phyloP scores from a whole-genome alignment of 371 early-diverging fungal species.

The Gilbertella persicaria region DNA sequence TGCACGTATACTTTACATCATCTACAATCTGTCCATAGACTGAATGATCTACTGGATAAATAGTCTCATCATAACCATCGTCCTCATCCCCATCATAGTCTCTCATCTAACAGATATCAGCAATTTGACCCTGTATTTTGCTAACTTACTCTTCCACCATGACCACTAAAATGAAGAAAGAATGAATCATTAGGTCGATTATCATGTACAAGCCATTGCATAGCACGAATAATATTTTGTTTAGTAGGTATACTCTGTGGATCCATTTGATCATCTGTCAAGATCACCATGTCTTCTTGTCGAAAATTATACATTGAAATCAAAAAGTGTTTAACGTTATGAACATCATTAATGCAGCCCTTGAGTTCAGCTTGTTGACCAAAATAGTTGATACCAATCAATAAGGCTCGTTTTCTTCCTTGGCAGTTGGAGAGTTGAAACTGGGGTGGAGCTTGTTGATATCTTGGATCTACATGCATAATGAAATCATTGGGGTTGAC shows the following conservation, averaged over 20 bases:
- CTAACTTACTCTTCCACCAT: constrained; percentile 69
- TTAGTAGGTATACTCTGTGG: constrained; percentile 75
- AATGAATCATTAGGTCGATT: constrained; percentile 83
- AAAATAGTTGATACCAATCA: constrained; percentile 93
- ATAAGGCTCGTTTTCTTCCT: constrained; percentile 77
- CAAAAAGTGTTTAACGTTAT: constrained; percentile 80
- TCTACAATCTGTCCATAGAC: constrained; percentile 83
- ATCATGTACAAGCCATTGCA: constrained; percentile 89
- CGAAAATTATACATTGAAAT: constrained; percentile 64
- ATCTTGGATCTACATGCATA: constrained; percentile 16
- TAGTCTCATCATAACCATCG: constrained; percentile 71
- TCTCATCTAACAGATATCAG: constrained; percentile 4
- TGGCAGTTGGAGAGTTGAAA: constrained; percentile 71
- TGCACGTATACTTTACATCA: constrained; percentile 51
- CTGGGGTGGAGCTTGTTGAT: constrained; percentile 30
- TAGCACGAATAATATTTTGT: constrained; percentile 81
- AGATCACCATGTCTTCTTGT: constrained; percentile 72
- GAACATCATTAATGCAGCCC: constrained; percentile 93
- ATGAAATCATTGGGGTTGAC: constrained; percentile 1
- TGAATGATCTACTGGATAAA: constrained; percentile 83
- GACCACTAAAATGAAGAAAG: constrained; percentile 91
- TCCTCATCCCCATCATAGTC: constrained; percentile 85
- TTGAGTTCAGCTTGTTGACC: constrained; percentile 64
- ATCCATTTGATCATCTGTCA: constrained; percentile 86
- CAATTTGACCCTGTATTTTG: background rate